phyloP scores from a whole-genome alignment of 2,329 filamentous ascomycete genomes.

The Stenocarpella maydis region DNA sequence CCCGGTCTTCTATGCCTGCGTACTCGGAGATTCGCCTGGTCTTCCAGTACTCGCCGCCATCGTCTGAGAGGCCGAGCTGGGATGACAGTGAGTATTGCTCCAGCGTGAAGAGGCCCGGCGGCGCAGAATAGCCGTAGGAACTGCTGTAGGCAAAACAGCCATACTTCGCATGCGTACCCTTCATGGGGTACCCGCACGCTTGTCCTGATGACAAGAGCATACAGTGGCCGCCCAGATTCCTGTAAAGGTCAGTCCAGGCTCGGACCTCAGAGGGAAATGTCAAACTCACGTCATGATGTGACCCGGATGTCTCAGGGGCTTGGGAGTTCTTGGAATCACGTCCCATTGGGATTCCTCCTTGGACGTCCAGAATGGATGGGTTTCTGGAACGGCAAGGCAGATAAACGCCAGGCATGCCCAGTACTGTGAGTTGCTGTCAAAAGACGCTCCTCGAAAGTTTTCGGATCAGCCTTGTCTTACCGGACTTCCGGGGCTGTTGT shows the following conservation, averaged over 20 bases:
- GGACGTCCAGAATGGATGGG: slow-evolving; percentile 79
- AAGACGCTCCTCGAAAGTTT: not conserved
- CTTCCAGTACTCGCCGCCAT: slow-evolving; percentile 82
- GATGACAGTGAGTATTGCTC: slow-evolving; percentile 81
- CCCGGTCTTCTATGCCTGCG: slow-evolving; percentile 64
- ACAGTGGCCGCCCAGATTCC: slow-evolving; percentile 75
- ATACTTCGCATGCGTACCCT: slow-evolving; percentile 83
- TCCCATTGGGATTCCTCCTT: slow-evolving; percentile 67
- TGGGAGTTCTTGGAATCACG: slow-evolving; percentile 62
- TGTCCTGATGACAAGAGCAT: slow-evolving; percentile 81
- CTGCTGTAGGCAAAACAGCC: slow-evolving; percentile 81
- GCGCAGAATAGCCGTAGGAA: slow-evolving; percentile 79
- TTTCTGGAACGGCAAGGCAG: slow-evolving; percentile 72
- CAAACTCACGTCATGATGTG: slow-evolving; percentile 69
- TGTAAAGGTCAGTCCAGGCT: slow-evolving; percentile 38
- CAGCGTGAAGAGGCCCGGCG: slow-evolving; percentile 77
- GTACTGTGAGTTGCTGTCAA: slow-evolving; percentile 57
- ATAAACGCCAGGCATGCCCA: slow-evolving; percentile 84
- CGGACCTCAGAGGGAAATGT: not conserved
- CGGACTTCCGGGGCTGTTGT: slow-evolving; percentile 77
- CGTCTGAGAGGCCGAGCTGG: slow-evolving; percentile 78
- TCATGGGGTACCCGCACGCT: slow-evolving; percentile 83
- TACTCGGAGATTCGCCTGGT: slow-evolving; percentile 74
- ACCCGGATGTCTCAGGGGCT: slow-evolving; percentile 71
- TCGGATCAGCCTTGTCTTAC: slow-evolving; percentile 45